Conservation (phyloP, 2,329 filamentous ascomycete genomes). For the Bipolaris oryzae region DNA sequence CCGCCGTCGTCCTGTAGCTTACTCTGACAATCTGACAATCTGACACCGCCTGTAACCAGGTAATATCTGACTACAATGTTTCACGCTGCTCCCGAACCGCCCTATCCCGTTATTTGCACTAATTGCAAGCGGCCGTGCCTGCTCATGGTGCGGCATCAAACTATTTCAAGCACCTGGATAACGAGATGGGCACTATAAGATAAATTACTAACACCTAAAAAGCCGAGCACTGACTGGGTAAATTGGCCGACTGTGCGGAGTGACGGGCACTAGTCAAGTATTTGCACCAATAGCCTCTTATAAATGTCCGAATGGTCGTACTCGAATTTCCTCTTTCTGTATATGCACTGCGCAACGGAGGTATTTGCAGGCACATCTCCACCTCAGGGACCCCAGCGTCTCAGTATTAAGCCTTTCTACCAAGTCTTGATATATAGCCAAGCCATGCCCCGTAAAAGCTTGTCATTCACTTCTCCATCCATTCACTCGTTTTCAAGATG, state of each 20-base stretch:
- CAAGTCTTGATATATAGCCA: conserved; percentile 13
- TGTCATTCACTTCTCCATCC: not conserved
- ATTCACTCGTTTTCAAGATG: conserved; percentile 13
- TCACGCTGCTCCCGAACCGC: not conserved
- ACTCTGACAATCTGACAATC: not conserved
- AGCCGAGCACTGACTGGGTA: conserved; percentile 4
- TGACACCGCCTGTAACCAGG: not conserved
- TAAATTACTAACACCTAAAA: conserved; percentile 8
- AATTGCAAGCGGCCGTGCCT: not conserved
- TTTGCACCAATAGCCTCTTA: conserved; percentile 9
- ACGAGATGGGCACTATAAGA: not conserved
- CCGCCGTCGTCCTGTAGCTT: not conserved
- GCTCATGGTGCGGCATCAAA: not conserved
- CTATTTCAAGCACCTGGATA: not conserved
- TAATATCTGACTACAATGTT: not conserved
- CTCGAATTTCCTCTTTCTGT: not conserved
- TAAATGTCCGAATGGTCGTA: not conserved
- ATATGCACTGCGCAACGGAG: not conserved
- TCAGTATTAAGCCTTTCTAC: conserved; percentile 21
- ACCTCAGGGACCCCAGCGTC: conserved; percentile 5
- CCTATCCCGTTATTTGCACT: not conserved
- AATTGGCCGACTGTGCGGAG: not conserved
- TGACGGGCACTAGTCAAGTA: not conserved
- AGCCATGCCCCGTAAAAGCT: not conserved
- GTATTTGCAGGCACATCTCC: not conserved